Conservation (phyloP, 352 stramenopile genomes). For the Phytophthora hybrid region DNA sequence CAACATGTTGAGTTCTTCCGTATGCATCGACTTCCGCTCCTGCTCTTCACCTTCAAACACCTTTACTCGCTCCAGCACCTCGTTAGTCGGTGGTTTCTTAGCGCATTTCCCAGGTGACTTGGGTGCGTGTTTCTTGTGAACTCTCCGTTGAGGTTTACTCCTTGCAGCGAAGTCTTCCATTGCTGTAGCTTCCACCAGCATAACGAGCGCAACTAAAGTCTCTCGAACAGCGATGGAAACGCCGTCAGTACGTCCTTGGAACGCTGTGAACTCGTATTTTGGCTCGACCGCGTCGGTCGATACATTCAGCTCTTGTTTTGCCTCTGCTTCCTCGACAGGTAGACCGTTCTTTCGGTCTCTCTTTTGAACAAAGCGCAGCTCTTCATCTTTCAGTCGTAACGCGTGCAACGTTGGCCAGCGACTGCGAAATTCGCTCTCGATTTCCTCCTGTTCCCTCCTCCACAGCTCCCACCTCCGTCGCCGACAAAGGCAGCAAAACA, state of each 20-base stretch:
- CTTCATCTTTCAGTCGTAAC: conserved; percentile 56
- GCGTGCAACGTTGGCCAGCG: conserved; percentile 45
- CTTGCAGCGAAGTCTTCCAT: neutral
- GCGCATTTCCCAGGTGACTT: conserved; percentile 12
- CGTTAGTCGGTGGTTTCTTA: conserved; percentile 11
- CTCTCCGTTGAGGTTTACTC: conserved; percentile 16
- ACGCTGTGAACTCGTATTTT: conserved; percentile 24
- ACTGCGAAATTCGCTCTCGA: conserved; percentile 53
- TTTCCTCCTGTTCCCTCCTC: conserved; percentile 53
- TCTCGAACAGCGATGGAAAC: conserved; percentile 11
- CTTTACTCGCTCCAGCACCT: conserved; percentile 36
- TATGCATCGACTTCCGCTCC: conserved; percentile 53
- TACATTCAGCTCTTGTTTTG: neutral
- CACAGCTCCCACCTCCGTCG: conserved; percentile 68
- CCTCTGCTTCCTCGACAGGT: conserved; percentile 6
- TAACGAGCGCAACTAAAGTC: conserved; percentile 25
- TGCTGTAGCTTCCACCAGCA: conserved; percentile 30
- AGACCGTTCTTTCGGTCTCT: conserved; percentile 20
- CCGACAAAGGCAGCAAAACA: conserved; percentile 75
- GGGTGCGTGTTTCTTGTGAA: conserved; percentile 24
- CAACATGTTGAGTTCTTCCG: conserved; percentile 54
- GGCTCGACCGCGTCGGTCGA: neutral
- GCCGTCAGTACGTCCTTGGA: neutral
- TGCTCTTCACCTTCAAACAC: conserved; percentile 56
- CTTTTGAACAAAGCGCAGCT: conserved; percentile 41